A percentile compares a stretch with the other conserved stretches of the same genome.
Conservation (phyloP, 2,329 filamentous ascomycete species). For the Aureobasidium sp. region DNA sequence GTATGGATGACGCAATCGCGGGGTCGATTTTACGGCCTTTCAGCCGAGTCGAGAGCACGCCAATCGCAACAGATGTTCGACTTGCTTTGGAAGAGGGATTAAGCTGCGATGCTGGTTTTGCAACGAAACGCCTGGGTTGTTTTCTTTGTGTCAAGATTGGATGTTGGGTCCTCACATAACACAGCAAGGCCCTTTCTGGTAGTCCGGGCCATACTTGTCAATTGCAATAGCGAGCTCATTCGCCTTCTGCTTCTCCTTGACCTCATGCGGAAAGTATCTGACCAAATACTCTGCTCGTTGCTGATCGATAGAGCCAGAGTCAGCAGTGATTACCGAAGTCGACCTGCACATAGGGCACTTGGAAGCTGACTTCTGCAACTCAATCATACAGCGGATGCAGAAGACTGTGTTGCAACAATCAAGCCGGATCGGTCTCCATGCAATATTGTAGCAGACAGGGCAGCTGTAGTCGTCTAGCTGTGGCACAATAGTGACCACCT, state of each 20-base stretch:
- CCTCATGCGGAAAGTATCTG: constrained; percentile 72
- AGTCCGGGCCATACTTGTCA: constrained; percentile 30
- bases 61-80: neutral
- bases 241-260: constrained; percentile 50
- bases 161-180: constrained; percentile 23
- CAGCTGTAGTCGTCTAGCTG: constrained; percentile 80
- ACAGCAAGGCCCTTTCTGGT: constrained; percentile 25
- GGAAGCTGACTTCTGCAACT: constrained; percentile 64
- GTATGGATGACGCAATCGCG: constrained; percentile 14
- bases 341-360: constrained; percentile 71
- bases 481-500: constrained; percentile 67
- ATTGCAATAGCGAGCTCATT: constrained; percentile 71
- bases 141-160: neutral
- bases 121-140: neutral
- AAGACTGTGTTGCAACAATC: constrained; percentile 66
- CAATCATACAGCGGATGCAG: constrained; percentile 76
- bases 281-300: constrained; percentile 63
- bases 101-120: neutral
- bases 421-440: constrained; percentile 74
- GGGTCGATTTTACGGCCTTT: neutral
- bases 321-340: constrained; percentile 63
- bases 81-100: no score
- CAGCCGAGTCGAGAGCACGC: neutral
- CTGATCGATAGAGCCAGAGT: constrained; percentile 61
- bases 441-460: constrained; percentile 70